Evolutionary conservation across 2,329 filamentous ascomycete genomes (phyloP).

Genomic region (Emmonsiellopsis sp.): DNA sequence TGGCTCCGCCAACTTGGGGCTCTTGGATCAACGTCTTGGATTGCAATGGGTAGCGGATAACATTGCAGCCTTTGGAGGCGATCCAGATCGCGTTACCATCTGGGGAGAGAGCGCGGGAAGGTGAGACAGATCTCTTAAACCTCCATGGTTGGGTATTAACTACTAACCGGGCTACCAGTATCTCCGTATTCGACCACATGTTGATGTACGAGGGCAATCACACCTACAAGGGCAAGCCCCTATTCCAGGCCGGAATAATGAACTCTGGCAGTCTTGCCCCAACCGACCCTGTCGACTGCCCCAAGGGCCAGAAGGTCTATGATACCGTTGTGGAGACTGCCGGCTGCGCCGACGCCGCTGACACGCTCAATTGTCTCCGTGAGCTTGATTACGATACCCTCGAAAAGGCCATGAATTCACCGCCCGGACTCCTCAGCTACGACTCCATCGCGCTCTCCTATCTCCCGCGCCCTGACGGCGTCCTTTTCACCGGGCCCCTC

Average conservation of each 20-base stretch:
- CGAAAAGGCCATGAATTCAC: constrained; percentile 58
- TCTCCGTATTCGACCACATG: constrained; percentile 71
- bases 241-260: constrained; percentile 75
- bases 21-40: constrained; percentile 63
- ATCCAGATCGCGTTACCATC: constrained; percentile 68
- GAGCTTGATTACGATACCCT: constrained; percentile 41
- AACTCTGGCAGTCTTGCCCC: constrained; percentile 58
- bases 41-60: constrained; percentile 72
- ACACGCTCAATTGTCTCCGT: constrained; percentile 43
- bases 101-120: constrained; percentile 64
- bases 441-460: constrained; percentile 62
- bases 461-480: constrained; percentile 63
- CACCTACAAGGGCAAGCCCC: constrained; percentile 62
- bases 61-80: constrained; percentile 68
- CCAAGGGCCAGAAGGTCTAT: constrained; percentile 54
- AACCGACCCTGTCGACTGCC: constrained; percentile 54
- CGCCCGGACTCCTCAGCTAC: constrained; percentile 60
- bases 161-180: constrained; percentile 27
- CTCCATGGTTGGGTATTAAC: too few species aligned
- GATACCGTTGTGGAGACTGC: constrained; percentile 38
- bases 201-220: constrained; percentile 62
- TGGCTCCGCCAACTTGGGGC: constrained; percentile 60
- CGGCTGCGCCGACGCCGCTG: constrained; percentile 33
- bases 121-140: too few species aligned
- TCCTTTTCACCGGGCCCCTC: constrained; percentile 51